These are phyloP conservation scores for Wickerhamomyces sydowiorum DNA, from an alignment of 805 yeast genomes.

Conservation along the genomic window DNA sequence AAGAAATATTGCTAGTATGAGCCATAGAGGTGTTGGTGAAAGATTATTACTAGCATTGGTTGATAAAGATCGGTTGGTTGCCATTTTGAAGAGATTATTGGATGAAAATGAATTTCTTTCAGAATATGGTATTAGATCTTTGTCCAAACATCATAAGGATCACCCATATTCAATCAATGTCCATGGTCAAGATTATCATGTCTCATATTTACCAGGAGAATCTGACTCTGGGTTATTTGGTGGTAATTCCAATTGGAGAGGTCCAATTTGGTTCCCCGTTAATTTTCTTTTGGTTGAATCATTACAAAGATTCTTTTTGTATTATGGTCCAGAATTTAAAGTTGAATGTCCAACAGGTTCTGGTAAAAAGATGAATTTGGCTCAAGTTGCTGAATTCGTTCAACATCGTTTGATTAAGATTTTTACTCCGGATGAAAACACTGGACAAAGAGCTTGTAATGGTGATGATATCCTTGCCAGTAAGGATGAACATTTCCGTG, in stretches of 20 bases:
- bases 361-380: constrained; percentile 69
- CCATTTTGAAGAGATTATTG: constrained; percentile 73
- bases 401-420: constrained; percentile 80
- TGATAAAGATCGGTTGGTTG: constrained; percentile 67
- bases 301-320: constrained; percentile 77
- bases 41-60: constrained; percentile 76
- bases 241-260: constrained; percentile 96
- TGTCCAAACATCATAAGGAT: constrained; percentile 80
- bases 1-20: constrained; percentile 84
- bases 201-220: constrained; percentile 79
- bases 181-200: constrained; percentile 64
- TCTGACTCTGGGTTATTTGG: constrained; percentile 93
- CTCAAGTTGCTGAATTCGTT: constrained; percentile 85
- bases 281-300: constrained; percentile 83
- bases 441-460: constrained; percentile 70
- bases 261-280: constrained; percentile 96
- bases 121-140: constrained; percentile 79
- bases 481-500: constrained; percentile 66
- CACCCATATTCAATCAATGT: constrained; percentile 84
- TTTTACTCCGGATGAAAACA: constrained; percentile 60
- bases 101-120: constrained; percentile 85
- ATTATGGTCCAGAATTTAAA: constrained; percentile 80
- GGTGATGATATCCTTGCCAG: constrained; percentile 61
- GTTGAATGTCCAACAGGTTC: constrained; percentile 87
- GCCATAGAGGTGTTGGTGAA: constrained; percentile 69